Evolutionary conservation across 2,329 filamentous ascomycete species (phyloP), one percentile per base, ranked within the genome.

Genomic region (Penicillium sp.): DNA sequence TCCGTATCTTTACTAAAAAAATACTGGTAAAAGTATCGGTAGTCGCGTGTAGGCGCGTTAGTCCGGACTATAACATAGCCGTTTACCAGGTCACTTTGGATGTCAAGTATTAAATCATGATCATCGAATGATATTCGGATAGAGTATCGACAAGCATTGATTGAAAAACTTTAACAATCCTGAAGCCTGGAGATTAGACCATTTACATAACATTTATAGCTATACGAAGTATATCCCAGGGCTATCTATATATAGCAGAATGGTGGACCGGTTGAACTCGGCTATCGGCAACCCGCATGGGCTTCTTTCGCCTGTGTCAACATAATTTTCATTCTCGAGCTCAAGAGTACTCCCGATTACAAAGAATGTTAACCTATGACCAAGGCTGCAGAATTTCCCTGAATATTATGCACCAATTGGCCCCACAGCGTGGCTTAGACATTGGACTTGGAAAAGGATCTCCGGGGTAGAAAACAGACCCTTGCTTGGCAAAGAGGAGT

Each of bases 371-470:
- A 28, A 39, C 38, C 13, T 33, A 47, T 24, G 1, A 4, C 28
- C 17, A 37, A 51, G 32, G 43, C 31, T 47, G 26, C 28, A 43
- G 28, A 15, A 43, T 42, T 32, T 15, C 17, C 26, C 32, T 39
- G 19, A 12, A 12, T 10, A 4, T 39, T 48, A 48, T 48, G 21
- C 28, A 26, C 33, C 44, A 29, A 48, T 39, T 45, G 40, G 49
- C 45, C 52, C 50, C 50, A 49, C 43, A 45, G 44, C 17, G 56
- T 57, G 56, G 54, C 56, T 57, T 57, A 54, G 55, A 54, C 41
- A 33, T 3, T 29, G 17, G 38, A 26, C n/a, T 22, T 47, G 15
- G 29, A 19, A 48, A 35, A 45, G 40, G 32, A 51, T 48, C 37
- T 35, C 34, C 35, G 26, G 10, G 32, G 28, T 26, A 15, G 34